These are phyloP conservation scores for Scedosporium dehoogii DNA, from an alignment of 2,329 filamentous ascomycete genomes.

Conservation along the genomic window DNA sequence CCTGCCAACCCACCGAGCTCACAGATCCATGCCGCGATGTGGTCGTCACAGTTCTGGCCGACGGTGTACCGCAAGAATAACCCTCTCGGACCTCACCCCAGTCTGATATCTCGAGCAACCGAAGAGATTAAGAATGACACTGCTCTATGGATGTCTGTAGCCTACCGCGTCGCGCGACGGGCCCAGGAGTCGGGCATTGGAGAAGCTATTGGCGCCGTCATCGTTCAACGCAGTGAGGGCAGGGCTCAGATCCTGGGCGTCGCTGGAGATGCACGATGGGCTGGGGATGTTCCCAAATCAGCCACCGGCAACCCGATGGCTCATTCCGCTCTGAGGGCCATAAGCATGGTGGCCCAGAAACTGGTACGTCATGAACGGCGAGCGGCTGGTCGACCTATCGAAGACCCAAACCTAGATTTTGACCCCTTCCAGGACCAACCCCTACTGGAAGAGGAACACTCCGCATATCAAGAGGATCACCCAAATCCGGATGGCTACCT, in stretches of 20 bases:
- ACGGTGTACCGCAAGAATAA: slow-evolving; percentile 81
- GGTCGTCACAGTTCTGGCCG: slow-evolving; percentile 73
- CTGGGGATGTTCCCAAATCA: slow-evolving; percentile 36
- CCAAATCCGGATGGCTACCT: slow-evolving; percentile 73
- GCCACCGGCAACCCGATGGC: slow-evolving; percentile 63
- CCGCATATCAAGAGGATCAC: slow-evolving; percentile 54
- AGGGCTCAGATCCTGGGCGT: slow-evolving; percentile 55
- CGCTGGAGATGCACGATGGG: slow-evolving; percentile 67
- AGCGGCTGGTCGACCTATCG: slow-evolving; percentile 22
- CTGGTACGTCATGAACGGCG: slow-evolving; percentile 45
- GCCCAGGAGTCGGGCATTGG: slow-evolving; percentile 49
- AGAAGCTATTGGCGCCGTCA: slow-evolving; percentile 62
- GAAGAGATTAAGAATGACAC: slow-evolving; percentile 57
- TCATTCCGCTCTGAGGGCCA: slow-evolving; percentile 67
- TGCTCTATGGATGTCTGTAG: slow-evolving; percentile 57
- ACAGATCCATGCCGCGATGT: slow-evolving; percentile 61
- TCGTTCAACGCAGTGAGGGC: slow-evolving; percentile 53
- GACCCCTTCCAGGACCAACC: slow-evolving; percentile 61
- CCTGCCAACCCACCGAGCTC: slow-evolving; percentile 68
- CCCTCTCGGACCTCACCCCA: slow-evolving; percentile 74
- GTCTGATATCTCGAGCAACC: slow-evolving; percentile 59
- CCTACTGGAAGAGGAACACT: slow-evolving; percentile 55
- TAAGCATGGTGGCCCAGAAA: slow-evolving; percentile 71
- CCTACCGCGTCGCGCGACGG: slow-evolving; percentile 52
- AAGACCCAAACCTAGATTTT: slow-evolving; percentile 35